Conservation (phyloP, 2,329 filamentous ascomycete genomes). For the Aquanectria penicillioides region DNA sequence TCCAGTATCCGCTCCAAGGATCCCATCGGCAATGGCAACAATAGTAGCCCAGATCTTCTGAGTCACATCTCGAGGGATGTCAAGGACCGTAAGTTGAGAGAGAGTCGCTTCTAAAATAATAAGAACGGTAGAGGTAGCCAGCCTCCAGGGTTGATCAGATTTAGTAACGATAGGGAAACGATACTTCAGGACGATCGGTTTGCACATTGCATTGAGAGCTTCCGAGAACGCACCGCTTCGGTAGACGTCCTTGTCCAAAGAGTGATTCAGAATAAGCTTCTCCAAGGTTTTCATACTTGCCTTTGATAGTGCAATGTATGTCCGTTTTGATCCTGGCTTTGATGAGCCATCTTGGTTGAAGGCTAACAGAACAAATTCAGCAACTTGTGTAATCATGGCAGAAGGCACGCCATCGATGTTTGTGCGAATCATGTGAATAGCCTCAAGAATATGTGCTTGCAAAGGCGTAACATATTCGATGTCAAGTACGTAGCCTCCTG, state of each 20-base stretch:
- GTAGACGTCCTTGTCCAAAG: conserved; percentile 74
- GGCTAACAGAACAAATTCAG: conserved; percentile 77
- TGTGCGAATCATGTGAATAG: conserved; percentile 73
- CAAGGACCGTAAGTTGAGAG: conserved; percentile 63
- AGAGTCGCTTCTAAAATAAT: conserved; percentile 74
- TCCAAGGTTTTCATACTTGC: conserved; percentile 78
- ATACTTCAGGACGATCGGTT: conserved; percentile 83
- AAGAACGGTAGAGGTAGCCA: conserved; percentile 77
- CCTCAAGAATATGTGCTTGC: conserved; percentile 75
- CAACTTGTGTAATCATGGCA: conserved; percentile 74
- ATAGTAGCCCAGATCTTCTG: conserved; percentile 77
- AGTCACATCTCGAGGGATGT: conserved; percentile 56
- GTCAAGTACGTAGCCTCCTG: conserved; percentile 75
- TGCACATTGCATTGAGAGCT: conserved; percentile 73
- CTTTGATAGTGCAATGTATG: conserved; percentile 91
- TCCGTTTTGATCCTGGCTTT: conserved; percentile 65
- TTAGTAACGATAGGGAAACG: conserved; percentile 77
- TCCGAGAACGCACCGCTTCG: conserved; percentile 71
- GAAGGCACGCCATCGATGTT: conserved; percentile 73
- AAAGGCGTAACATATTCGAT: conserved; percentile 78
- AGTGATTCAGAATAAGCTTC: conserved; percentile 67
- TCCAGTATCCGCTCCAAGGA: conserved; percentile 72
- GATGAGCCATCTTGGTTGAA: conserved; percentile 59
- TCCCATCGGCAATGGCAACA: conserved; percentile 72
- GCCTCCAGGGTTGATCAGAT: conserved; percentile 78